Evolutionary conservation across 2,329 filamentous ascomycete species (phyloP).

Genomic region (Aureobasidium zeae): DNA sequence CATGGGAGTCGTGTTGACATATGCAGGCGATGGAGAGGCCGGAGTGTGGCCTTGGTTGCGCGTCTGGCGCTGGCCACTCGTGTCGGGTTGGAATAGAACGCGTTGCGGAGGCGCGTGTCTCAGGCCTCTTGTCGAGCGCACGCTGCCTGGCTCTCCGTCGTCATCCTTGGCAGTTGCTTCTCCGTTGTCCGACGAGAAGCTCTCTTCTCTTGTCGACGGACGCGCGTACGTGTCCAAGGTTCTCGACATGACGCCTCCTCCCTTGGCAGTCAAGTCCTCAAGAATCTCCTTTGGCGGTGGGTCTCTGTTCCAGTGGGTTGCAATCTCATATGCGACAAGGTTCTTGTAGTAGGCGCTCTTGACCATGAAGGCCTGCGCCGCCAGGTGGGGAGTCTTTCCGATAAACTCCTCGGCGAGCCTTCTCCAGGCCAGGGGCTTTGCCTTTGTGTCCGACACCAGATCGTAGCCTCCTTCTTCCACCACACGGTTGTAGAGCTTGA

Average conservation of each 20-base stretch:
- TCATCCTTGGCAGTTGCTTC: conserved; percentile 41
- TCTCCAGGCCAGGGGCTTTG: conserved; percentile 79
- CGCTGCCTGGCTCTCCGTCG: conserved; percentile 39
- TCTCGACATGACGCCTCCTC: conserved; percentile 66
- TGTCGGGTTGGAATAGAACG: conserved; percentile 77
- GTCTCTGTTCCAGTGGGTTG: conserved; percentile 64
- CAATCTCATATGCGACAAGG: conserved; percentile 78
- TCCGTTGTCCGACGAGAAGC: conserved; percentile 44
- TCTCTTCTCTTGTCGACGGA: conserved; percentile 39
- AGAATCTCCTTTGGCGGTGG: conserved; percentile 82
- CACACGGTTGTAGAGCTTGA: conserved; percentile 70
- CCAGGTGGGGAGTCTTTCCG: conserved; percentile 62
- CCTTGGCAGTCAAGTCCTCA: conserved; percentile 70
- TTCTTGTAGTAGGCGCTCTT: conserved; percentile 89
- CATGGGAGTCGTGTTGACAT: conserved; percentile 35
- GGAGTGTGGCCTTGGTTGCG: conserved; percentile 31
- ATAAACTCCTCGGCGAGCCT: conserved; percentile 68
- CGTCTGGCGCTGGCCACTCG: conserved; percentile 53
- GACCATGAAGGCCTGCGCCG: conserved; percentile 75
- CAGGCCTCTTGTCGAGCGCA: conserved; percentile 35
- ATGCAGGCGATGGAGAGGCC: conserved; percentile 36
- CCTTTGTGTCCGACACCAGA: conserved; percentile 55
- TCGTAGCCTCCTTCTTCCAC: conserved; percentile 76
- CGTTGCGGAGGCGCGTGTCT: conserved; percentile 78
- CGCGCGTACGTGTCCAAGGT: conserved; percentile 65